Evolutionary conservation across 2,329 filamentous ascomycete species (phyloP).

Genomic region (Penicillium sp.): DNA sequence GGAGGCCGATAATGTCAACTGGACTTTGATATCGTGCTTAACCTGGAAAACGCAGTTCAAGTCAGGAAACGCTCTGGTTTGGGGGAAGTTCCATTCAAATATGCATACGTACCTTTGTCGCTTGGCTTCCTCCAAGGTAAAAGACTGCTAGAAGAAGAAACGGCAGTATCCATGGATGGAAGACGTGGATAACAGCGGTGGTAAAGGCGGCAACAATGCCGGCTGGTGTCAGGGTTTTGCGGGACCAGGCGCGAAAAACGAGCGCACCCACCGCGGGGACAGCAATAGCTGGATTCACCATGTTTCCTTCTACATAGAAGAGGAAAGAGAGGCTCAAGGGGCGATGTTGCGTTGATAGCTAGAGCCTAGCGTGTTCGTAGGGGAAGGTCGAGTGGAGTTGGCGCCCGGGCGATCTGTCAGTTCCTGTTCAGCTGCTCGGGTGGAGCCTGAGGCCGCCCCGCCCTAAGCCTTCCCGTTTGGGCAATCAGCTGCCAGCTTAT

Average conservation of each 20-base stretch:
- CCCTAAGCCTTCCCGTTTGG: not conserved
- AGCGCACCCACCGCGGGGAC: slow-evolving; percentile 53
- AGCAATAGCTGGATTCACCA: slow-evolving; percentile 43
- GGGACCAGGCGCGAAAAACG: slow-evolving; percentile 64
- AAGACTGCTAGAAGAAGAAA: slow-evolving; percentile 79
- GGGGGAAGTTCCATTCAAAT: not conserved
- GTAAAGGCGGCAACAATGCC: slow-evolving; percentile 69
- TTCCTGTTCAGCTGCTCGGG: not conserved
- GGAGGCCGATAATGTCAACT: slow-evolving; percentile 71
- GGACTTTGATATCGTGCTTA: slow-evolving; percentile 81
- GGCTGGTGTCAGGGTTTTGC: slow-evolving; percentile 71
- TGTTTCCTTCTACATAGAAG: not conserved
- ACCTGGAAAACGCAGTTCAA: slow-evolving; percentile 49
- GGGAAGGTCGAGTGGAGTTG: not conserved
- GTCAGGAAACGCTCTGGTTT: not conserved
- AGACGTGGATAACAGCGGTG: slow-evolving; percentile 74
- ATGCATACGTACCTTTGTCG: slow-evolving; percentile 63
- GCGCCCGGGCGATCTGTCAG: not conserved
- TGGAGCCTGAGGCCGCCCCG: not conserved
- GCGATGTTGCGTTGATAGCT: not conserved
- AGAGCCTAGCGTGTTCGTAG: not conserved
- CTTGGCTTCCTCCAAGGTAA: slow-evolving; percentile 78
- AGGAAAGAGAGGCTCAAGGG: not conserved
- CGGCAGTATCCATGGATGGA: slow-evolving; percentile 94
- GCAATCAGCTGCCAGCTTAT: not conserved